Conservation (phyloP, 805 yeast species). For the Sugiyamaella chiloensis region DNA sequence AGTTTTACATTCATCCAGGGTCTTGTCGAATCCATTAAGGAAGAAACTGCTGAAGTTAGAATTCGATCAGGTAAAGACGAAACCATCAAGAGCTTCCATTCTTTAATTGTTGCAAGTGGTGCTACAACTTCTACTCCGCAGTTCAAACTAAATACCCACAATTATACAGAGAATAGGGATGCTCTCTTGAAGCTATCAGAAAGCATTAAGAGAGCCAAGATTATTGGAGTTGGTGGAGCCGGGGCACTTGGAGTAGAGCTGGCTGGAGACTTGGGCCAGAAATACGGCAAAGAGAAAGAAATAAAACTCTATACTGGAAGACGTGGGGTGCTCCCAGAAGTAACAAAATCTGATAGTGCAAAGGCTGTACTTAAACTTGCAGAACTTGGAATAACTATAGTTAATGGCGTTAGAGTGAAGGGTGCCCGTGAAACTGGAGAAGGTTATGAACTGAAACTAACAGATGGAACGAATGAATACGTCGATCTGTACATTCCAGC, state of each 20-base stretch:
- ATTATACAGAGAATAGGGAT: conserved; percentile 9
- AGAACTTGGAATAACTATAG: conserved; percentile 21
- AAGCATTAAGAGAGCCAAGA: conserved; percentile 29
- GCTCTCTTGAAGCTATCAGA: conserved; percentile 27
- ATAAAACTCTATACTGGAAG: conserved; percentile 30
- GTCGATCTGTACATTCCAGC: conserved; percentile 21
- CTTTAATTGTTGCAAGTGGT: conserved; percentile 3
- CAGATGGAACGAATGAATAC: conserved; percentile 16
- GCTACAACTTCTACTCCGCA: conserved; percentile 2
- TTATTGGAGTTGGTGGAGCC: conserved; percentile 48
- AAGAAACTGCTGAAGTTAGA: conserved; percentile 13
- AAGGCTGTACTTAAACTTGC: conserved; percentile 17
- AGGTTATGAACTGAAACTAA: conserved; percentile 11
- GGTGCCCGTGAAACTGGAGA: conserved; percentile 9
- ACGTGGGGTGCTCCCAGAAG: neutral
- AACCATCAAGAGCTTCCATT: neutral
- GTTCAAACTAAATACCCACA: conserved; percentile 1
- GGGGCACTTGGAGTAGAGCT: conserved; percentile 53
- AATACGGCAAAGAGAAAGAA: conserved; percentile 34
- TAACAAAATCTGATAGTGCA: conserved; percentile 12
- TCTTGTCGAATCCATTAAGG: conserved; percentile 13
- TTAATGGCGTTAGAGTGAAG: conserved; percentile 10
- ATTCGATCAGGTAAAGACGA: neutral
- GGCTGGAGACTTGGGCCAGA: conserved; percentile 45
- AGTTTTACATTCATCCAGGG: conserved; percentile 16